Evolutionary conservation across 2,329 filamentous ascomycete species (phyloP), one percentile per base, ranked within the genome.

Genomic region (Ophiostoma sp.): DNA sequence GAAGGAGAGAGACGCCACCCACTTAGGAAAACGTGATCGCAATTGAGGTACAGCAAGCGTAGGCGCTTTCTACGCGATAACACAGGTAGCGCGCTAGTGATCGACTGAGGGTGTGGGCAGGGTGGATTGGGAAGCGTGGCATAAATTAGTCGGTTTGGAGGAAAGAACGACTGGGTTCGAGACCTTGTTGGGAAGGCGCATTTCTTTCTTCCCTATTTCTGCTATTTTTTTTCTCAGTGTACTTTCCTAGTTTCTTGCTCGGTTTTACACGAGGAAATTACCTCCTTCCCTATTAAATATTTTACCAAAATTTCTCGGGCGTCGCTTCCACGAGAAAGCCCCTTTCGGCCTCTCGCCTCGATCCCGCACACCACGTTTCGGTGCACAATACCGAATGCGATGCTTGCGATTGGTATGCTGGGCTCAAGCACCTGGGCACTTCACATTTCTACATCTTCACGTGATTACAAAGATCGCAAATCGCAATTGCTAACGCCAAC

Each of bases 1-100:
- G 64, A 48, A 68, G 28, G 64, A 50, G 63, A 36, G 19, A 68
- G 28, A 33, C 39, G 64, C 42, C 64, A 68, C 63, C 36, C 33
- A 45, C 61, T 66, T 15, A 17, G 11, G 3, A 64, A 64, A 42
- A 50, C 64, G 42, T 50, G 64, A 66, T 66, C 31, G 39, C 33
- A 15, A 28, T 64, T 42, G n/a, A 28, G 61, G 36, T 66, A 66
- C 61, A 25, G 36, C 33, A 17, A 42, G 9, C 12, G 15, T 42
- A 22, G 61, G 36, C 39, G 36, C n/a, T 45, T 22, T 45, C 5
- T 17, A 45, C 61, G 61, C 61, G 36, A 66, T 28, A 28, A 28
- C 25, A 17, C 22, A 68, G 17, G 66, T 69, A 72, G 36, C 63
- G 61, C 50, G 69, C 63, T 55, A 42, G 50, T 69, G 71, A n/a